A percentile compares a stretch with the other conserved stretches of the same genome.
Evolutionary conservation across 805 yeast genomes (phyloP).

Genomic region (Barnettozyma wickerhamii): DNA sequence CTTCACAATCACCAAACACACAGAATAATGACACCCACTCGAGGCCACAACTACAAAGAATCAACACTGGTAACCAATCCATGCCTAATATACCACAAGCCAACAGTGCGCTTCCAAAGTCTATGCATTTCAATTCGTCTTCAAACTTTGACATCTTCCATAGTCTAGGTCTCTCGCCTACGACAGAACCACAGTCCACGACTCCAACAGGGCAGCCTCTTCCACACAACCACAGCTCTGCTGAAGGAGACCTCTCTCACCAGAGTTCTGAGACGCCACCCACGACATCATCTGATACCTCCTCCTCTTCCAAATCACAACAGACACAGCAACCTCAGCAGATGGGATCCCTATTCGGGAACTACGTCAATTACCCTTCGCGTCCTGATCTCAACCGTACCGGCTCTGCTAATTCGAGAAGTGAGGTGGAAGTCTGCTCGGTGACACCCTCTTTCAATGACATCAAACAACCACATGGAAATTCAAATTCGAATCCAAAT

Average conservation of each 20-base stretch:
- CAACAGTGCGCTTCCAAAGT: neutral
- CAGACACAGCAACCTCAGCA: neutral
- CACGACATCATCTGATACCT: neutral
- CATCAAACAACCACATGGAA: slow-evolving; percentile 25
- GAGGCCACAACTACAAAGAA: neutral
- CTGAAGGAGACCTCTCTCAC: neutral
- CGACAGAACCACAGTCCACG: slow-evolving; percentile 8
- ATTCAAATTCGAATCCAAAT: too few relatives aligned
- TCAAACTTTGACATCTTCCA: slow-evolving; percentile 7
- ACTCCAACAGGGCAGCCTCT: slow-evolving; percentile 4
- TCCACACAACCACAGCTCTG: neutral
- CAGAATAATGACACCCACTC: neutral
- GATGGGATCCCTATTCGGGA: slow-evolving; percentile 6
- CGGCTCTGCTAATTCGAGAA: slow-evolving; percentile 5
- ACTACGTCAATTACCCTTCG: slow-evolving; percentile 3
- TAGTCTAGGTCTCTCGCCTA: slow-evolving; percentile 8
- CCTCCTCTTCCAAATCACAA: neutral
- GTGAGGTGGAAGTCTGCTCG: slow-evolving; percentile 34
- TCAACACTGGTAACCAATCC: neutral
- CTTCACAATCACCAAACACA: slow-evolving; percentile 5
- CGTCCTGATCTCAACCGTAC: slow-evolving; percentile 3
- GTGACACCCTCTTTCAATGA: slow-evolving; percentile 39
- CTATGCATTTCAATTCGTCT: neutral
- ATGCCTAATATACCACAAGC: neutral
- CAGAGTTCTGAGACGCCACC: neutral